Percentiles rank a stretch among this genome's conserved stretches.
Evolutionary conservation across 176 grass and related monocot genomes (phyloP).

Genomic region (Thinopyrum elongatum): DNA sequence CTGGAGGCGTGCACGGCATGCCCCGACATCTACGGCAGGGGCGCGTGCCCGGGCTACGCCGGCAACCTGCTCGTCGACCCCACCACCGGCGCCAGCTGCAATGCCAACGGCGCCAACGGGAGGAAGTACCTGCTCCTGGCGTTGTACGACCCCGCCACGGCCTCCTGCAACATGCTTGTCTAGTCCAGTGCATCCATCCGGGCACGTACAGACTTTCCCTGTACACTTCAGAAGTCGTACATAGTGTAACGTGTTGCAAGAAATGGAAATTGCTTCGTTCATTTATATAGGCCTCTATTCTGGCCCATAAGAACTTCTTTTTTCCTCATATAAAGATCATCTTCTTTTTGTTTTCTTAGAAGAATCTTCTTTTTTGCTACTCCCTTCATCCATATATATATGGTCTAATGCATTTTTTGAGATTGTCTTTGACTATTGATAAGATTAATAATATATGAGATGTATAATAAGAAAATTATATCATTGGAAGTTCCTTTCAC

Average conservation of each 20-base stretch:
- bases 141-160: slow-evolving; percentile 44
- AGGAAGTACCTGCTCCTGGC: slow-evolving; percentile 65
- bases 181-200: neutral
- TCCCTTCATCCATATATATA: too few species aligned
- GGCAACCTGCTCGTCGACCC: slow-evolving; percentile 55
- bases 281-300: neutral
- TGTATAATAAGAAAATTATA: too few species aligned
- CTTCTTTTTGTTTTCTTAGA: too few species aligned
- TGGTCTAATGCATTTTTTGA: too few species aligned
- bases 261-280: slow-evolving; percentile 38
- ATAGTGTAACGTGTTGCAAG: slow-evolving; percentile 28
- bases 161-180: slow-evolving; percentile 54
- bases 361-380: too few species aligned
- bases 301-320: too few species aligned
- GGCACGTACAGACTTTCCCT: neutral
- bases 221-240: slow-evolving; percentile 34
- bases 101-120: slow-evolving; percentile 45
- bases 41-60: slow-evolving; percentile 50
- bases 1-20: slow-evolving; percentile 60
- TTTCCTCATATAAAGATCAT: too few species aligned
- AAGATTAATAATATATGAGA: too few species aligned
- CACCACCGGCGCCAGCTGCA: slow-evolving; percentile 53
- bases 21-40: slow-evolving; percentile 47
- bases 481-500: too few species aligned
- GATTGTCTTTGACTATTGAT: too few species aligned